These are phyloP conservation scores for Trichophyton verrucosum DNA, from an alignment of 2,329 filamentous ascomycete genomes.

Conservation along the genomic window DNA sequence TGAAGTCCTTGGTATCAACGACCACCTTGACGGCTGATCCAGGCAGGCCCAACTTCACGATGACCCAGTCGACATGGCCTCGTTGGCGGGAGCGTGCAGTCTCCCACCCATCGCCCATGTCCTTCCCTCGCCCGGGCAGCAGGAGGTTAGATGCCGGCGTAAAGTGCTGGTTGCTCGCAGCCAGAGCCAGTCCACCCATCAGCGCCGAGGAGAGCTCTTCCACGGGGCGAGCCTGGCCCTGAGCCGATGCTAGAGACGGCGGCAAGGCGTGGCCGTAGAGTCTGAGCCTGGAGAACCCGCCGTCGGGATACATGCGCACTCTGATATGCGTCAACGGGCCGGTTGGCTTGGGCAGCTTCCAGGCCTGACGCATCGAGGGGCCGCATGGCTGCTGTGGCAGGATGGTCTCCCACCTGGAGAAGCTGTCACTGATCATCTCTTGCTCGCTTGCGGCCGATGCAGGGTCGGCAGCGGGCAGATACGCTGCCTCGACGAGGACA, in stretches of 20 bases:
- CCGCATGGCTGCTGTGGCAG: slow-evolving; percentile 29
- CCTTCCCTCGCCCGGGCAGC: slow-evolving; percentile 32
- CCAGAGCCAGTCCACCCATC: slow-evolving; percentile 29
- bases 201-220: slow-evolving; percentile 33
- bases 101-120: slow-evolving; percentile 37
- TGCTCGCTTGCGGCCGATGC: slow-evolving; percentile 7
- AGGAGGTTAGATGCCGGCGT: slow-evolving; percentile 30
- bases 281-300: slow-evolving; percentile 32
- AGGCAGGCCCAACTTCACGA: slow-evolving; percentile 29
- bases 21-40: slow-evolving; percentile 28
- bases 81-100: slow-evolving; percentile 28
- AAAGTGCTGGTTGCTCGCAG: slow-evolving; percentile 32
- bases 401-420: slow-evolving; percentile 28
- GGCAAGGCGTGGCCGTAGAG: slow-evolving; percentile 33
- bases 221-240: slow-evolving; percentile 9
- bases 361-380: slow-evolving; percentile 32
- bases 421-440: slow-evolving; percentile 24
- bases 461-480: slow-evolving; percentile 9
- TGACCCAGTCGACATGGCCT: slow-evolving; percentile 34
- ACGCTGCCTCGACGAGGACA: slow-evolving; percentile 29
- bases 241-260: slow-evolving; percentile 15
- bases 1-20: slow-evolving; percentile 35
- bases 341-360: slow-evolving; percentile 24
- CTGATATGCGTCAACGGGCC: slow-evolving; percentile 32
- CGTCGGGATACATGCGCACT: slow-evolving; percentile 36